Base-by-base conservation (phyloP, 2,329 filamentous ascomycete species). In the Metarhizium guizhouense region DNA sequence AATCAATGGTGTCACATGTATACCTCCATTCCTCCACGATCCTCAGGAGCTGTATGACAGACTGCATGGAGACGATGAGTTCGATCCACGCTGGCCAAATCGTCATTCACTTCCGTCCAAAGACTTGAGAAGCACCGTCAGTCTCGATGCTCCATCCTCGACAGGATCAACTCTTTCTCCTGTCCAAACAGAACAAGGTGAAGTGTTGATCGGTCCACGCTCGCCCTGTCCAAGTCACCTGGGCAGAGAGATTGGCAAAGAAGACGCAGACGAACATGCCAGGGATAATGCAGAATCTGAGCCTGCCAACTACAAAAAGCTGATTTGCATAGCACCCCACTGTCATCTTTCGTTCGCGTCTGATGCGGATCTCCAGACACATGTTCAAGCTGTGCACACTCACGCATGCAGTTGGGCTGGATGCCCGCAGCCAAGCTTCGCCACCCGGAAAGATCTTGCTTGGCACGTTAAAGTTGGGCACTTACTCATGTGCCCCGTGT, bases 371-470 rank as follows among this genome's bases (percentile, higher is more conserved):
- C 62, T 69, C 25, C 57, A 60, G 3, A 55, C 51, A 5, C 65
- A 69, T 45, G 60, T 65, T 52, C 60, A 59, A 49, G 60, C 64
- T 25, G 61, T 56, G 16, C 66, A 72, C 54, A 62, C 62, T 2
- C 63, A 74, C 56, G 60, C 66, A 1, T 77, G 74, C 58, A 68
- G 69, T 53, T 77, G 74, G 74, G 65, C 65, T 2, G 63, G 65
- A 25, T 77, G 74, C 45, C 56, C 62, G 1, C 65, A 67, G 6
- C 59, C 64, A 1, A 66, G 66, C 49, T 77, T 76, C 54, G 60
- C 65, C 2, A 70, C 71, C 1, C 66, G 65, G 57, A 25, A 25
- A 25, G 25, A 25, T 4, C 25, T 25, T 25, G 25, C 25, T 25
- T 25, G 25, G 25, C 25, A 25, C 25, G 25, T 25, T 25, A 25